Evolutionary conservation across 2,329 filamentous ascomycete species (phyloP).

Genomic region (Penicillium sp.): DNA sequence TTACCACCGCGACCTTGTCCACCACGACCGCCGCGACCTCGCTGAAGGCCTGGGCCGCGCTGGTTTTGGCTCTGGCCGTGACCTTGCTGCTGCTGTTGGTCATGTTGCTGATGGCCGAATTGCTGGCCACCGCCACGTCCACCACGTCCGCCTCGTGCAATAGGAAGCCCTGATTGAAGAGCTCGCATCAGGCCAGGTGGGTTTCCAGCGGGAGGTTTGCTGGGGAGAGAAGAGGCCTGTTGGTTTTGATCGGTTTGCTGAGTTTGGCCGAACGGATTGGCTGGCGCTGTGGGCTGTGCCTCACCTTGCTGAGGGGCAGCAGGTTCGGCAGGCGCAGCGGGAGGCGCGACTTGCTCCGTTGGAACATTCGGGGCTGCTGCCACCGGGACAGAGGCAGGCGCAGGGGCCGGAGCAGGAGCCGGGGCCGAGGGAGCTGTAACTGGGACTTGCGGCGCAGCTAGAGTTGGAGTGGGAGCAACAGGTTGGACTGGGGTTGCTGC

Average conservation of each 20-base stretch:
- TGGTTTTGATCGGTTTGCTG: constrained; percentile 24
- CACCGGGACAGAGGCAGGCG: not conserved
- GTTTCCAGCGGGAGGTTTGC: constrained; percentile 37
- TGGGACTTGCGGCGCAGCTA: constrained; percentile 7
- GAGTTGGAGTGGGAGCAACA: constrained; percentile 22
- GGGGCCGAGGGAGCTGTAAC: constrained; percentile 3
- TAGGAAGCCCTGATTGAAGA: constrained; percentile 45
- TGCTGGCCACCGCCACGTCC: constrained; percentile 40
- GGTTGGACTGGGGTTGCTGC: constrained; percentile 18
- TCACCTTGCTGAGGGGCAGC: constrained; percentile 17
- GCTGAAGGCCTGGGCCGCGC: constrained; percentile 40
- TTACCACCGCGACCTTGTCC: constrained; percentile 38
- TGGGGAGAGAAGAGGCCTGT: constrained; percentile 30
- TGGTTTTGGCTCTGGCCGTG: constrained; percentile 21
- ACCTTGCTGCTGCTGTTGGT: constrained; percentile 27
- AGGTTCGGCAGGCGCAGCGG: constrained; percentile 1
- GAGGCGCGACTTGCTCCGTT: not conserved
- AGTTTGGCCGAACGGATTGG: constrained; percentile 30
- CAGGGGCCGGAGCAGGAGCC: constrained; percentile 14
- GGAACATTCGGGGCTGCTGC: not conserved
- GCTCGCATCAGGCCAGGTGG: constrained; percentile 43
- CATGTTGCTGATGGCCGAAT: constrained; percentile 30
- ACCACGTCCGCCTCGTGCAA: constrained; percentile 44
- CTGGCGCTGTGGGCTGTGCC: constrained; percentile 12
- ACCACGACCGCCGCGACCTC: constrained; percentile 47